A percentile compares a stretch with the other conserved stretches of the same genome.
Evolutionary conservation across 2,329 filamentous ascomycete species (phyloP).

Genomic region (Zymoseptoria passerinii): DNA sequence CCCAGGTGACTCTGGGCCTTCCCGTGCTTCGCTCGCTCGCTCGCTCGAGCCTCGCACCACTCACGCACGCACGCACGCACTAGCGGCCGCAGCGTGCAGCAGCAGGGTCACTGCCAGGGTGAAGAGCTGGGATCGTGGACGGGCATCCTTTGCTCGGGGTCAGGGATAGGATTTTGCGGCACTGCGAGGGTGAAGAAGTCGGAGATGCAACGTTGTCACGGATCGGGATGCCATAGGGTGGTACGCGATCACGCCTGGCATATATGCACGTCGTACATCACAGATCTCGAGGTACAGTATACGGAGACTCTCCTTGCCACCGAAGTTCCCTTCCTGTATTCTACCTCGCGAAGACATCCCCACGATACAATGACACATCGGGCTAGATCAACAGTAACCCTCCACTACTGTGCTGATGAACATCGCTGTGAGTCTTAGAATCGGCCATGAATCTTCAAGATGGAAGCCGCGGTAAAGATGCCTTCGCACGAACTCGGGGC

Average conservation of each 20-base stretch:
- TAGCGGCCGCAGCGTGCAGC: background rate
- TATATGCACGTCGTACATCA: background rate
- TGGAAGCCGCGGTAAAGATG: background rate
- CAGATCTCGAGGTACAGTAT: no score
- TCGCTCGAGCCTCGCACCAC: no score
- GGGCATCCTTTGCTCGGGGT: background rate
- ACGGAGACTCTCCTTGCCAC: no score
- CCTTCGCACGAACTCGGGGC: background rate
- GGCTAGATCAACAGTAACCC: no score
- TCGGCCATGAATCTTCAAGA: conserved; percentile 1
- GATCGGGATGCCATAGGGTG: background rate
- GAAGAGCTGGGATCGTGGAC: background rate
- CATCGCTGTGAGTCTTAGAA: background rate
- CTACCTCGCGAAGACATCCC: no score
- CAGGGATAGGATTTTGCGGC: background rate
- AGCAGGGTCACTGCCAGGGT: background rate
- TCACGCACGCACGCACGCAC: background rate
- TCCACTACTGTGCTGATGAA: no score
- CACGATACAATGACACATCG: no score
- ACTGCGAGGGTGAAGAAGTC: background rate
- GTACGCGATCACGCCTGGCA: conserved; percentile 10
- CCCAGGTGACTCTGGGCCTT: no score
- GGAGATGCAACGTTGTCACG: background rate
- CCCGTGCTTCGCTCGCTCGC: background rate
- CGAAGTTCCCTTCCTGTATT: no score